A percentile compares a stretch with the other conserved stretches of the same genome.
These are phyloP conservation scores for Boletus semigastroideus DNA, from an alignment of 1,284 basidiomycete genomes.

Conservation along the genomic window DNA sequence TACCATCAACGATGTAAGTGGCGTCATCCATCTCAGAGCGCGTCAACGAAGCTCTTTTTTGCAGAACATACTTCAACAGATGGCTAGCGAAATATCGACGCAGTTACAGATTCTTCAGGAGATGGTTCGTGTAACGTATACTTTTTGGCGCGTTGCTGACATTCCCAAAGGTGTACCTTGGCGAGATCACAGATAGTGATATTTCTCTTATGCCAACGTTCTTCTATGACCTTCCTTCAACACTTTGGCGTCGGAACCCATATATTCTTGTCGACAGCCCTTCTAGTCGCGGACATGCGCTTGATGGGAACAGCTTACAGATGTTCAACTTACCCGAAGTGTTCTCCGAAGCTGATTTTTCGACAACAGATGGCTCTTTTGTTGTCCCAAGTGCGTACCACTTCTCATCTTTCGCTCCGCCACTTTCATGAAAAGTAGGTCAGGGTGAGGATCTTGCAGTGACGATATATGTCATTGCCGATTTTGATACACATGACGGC, in stretches of 20 bases:
- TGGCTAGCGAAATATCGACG: slow-evolving; percentile 61
- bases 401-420: not conserved
- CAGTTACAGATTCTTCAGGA: slow-evolving; percentile 75
- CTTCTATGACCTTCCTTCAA: slow-evolving; percentile 88
- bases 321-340: slow-evolving; percentile 31
- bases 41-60: slow-evolving; percentile 2
- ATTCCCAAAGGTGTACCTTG: slow-evolving; percentile 58
- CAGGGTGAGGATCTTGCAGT: slow-evolving; percentile 40
- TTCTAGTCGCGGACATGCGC: slow-evolving; percentile 15
- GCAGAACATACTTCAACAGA: slow-evolving; percentile 63
- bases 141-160: slow-evolving; percentile 2
- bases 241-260: slow-evolving; percentile 66
- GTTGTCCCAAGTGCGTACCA: slow-evolving; percentile 25
- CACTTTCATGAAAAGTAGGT: slow-evolving; percentile 16
- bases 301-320: slow-evolving; percentile 10
- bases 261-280: slow-evolving; percentile 57
- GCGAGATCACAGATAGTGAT: slow-evolving; percentile 59
- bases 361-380: slow-evolving; percentile 18
- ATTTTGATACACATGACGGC: slow-evolving; percentile 71
- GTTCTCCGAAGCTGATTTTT: slow-evolving; percentile 21
- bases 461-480: slow-evolving; percentile 73
- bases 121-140: slow-evolving; percentile 44
- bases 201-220: slow-evolving; percentile 59
- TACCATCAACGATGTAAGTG: slow-evolving; percentile 66
- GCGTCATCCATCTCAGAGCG: not conserved